Conservation (phyloP, 169 alveolate genomes). For the Eimeria falciformis region DNA sequence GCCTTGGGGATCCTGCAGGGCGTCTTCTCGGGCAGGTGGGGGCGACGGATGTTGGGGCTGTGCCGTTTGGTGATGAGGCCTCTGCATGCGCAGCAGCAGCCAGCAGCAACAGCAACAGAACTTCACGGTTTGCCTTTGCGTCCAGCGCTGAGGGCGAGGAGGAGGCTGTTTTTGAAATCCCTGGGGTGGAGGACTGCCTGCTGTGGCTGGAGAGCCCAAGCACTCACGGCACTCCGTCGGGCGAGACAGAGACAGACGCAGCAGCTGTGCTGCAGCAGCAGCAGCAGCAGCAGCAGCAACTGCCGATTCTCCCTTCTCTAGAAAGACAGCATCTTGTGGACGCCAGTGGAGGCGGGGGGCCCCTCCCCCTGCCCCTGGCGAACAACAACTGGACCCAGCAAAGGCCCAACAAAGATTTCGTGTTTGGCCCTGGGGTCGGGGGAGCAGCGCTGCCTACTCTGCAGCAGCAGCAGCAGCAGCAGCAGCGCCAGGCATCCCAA, state of each 20-base stretch:
- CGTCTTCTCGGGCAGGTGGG: conserved; percentile 31
- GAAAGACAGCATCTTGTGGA: conserved; percentile 1
- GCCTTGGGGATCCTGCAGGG: conserved; percentile 15
- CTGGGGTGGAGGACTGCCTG: conserved; percentile 58
- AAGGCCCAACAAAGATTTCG: conserved; percentile 53
- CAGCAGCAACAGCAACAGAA: conserved; percentile 61
- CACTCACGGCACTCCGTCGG: conserved; percentile 17
- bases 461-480: conserved; percentile 23
- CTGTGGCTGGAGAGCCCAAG: conserved; percentile 65
- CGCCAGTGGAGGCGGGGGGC: conserved; percentile 25
- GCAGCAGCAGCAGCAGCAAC: conserved; percentile 42
- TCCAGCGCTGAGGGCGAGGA: conserved; percentile 36
- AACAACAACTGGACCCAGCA: conserved; percentile 52
- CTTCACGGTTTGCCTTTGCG: conserved; percentile 56
- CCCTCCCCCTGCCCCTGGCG: neutral
- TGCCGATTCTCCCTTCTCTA: neutral
- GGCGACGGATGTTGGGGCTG: neutral
- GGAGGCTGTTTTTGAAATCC: conserved; percentile 53
- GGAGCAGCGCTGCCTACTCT: conserved; percentile 27
- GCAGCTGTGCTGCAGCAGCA: conserved; percentile 3
- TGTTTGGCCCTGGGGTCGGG: conserved; percentile 51
- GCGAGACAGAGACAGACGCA: conserved; percentile 9
- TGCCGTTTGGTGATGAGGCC: conserved; percentile 1
- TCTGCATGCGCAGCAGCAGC: neutral
- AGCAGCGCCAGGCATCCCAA: conserved; percentile 45